phyloP scores from a whole-genome alignment of 371 early-diverging fungal species.

The Rhizomucor pusillus region DNA sequence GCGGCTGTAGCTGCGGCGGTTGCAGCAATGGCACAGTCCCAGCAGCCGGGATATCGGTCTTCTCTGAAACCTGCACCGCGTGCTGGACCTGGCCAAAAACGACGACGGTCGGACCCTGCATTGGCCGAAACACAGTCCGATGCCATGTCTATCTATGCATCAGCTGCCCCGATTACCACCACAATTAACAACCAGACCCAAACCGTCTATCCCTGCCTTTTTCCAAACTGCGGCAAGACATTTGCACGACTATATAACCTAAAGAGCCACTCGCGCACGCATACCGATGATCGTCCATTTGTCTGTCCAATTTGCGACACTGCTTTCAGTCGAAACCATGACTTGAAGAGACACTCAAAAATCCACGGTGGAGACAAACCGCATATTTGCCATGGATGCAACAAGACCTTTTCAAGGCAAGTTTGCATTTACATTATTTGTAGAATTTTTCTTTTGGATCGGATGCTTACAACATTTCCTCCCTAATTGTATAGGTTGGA shows the following conservation, averaged over 20 bases:
- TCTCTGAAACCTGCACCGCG: conserved; percentile 13
- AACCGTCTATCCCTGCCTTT: conserved; percentile 61
- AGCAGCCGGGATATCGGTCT: not conserved
- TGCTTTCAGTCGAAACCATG: conserved; percentile 85
- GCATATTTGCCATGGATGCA: conserved; percentile 77
- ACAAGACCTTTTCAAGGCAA: conserved; percentile 72
- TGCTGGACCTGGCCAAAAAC: conserved; percentile 26
- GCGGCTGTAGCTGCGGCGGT: conserved; percentile 27
- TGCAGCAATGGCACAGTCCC: conserved; percentile 11
- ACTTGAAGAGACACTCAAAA: conserved; percentile 82
- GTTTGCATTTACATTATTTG: not conserved
- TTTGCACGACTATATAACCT: conserved; percentile 79
- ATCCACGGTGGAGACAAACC: conserved; percentile 87
- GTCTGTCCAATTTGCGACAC: conserved; percentile 69
- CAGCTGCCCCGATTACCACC: conserved; percentile 47
- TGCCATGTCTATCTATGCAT: conserved; percentile 51
- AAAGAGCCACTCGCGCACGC: conserved; percentile 78
- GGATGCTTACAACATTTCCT: not conserved
- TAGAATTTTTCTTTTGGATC: not conserved
- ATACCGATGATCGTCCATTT: conserved; percentile 80
- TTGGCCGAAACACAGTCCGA: conserved; percentile 47
- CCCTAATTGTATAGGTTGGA: conserved; percentile 33
- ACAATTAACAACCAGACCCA: conserved; percentile 49
- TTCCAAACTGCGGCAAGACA: conserved; percentile 69
- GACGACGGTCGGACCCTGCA: conserved; percentile 45